Base-by-base conservation (phyloP, 1,284 basidiomycete genomes). In the Vanrija pseudolonga region DNA sequence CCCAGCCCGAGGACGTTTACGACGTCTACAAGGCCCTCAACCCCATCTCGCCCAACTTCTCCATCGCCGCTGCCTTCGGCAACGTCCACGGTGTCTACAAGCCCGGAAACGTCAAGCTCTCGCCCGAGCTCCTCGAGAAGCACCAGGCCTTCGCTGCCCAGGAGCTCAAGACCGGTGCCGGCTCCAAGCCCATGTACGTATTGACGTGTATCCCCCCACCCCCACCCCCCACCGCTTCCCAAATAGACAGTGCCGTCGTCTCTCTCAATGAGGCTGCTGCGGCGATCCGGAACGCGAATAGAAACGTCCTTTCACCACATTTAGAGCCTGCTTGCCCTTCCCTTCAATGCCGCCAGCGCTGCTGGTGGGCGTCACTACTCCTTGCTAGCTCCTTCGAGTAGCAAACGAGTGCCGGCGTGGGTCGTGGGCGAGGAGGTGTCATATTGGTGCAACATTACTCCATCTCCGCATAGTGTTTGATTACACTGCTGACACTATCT, bases 61-160 rank as follows among this genome's bases (percentile, higher is more conserved):
- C 87, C 70, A 96, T 96, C 76, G 93, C 93, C 57, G 93, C 93
- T 68, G 72, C 72, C 57, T 96, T 96, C 76, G 92, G 92, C 56
- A 96, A 96, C 79, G 92, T 96, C 42, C 93, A 96, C 80, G 90
- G 90, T 77, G 90, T 93, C 52, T 95, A 95, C 82, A 93, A 94
- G 82, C 89, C 88, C 53, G 90, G 90, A 63, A 94, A 94, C 80
- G 93, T 97, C 72, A 84, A 83, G 68, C 86, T 99, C 61, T 86
- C 88, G 67, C 96, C 96, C 44, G 91, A 91, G 69, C 83, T 98
- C 59, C 84, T 99, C 66, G 83, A 84, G 52, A 91, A 91, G 81
- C 96, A 99, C 82, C 96, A 99, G 80, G 78, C 78, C 46, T 85
- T 85, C 79, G 84, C 89, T 47, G 82, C 82, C 67, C 69, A 83